A percentile compares a stretch with the other conserved stretches of the same genome.
These are phyloP conservation scores for Cardamine chenopodiifolia DNA, from an alignment of 345 rosid species.

Conservation along the genomic window DNA sequence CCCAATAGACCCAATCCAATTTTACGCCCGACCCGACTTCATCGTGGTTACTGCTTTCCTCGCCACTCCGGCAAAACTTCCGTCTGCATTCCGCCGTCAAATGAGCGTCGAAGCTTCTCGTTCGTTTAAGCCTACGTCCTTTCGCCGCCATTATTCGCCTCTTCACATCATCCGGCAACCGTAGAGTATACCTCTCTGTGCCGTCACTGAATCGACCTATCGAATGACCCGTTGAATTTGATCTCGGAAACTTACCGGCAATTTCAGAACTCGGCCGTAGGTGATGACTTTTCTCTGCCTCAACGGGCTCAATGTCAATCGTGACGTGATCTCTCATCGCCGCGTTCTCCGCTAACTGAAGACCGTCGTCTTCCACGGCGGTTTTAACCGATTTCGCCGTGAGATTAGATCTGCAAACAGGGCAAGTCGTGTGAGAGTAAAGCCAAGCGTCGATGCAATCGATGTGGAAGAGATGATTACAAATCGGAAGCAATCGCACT, in stretches of 20 bases:
- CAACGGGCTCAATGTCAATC: slow-evolving; percentile 35
- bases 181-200: slow-evolving; percentile 51
- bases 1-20: slow-evolving; percentile 25
- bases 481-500: slow-evolving; percentile 52
- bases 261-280: slow-evolving; percentile 16
- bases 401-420: slow-evolving; percentile 62
- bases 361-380: neutral
- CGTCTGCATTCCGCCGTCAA: slow-evolving; percentile 35
- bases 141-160: slow-evolving; percentile 35
- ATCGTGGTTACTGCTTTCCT: slow-evolving; percentile 16
- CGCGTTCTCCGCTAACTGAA: neutral
- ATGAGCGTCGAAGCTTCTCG: slow-evolving; percentile 47
- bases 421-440: slow-evolving; percentile 55
- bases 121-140: slow-evolving; percentile 45
- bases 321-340: slow-evolving; percentile 34
- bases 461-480: slow-evolving; percentile 61
- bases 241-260: slow-evolving; percentile 48
- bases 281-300: slow-evolving; percentile 7
- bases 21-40: slow-evolving; percentile 21
- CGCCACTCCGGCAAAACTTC: neutral
- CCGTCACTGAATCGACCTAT: slow-evolving; percentile 38
- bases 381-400: slow-evolving; percentile 31
- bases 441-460: slow-evolving; percentile 64
- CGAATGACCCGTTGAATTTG: slow-evolving; percentile 66
- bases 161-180: slow-evolving; percentile 56